Evolutionary conservation across 2,329 filamentous ascomycete genomes (phyloP).

Genomic region (Plectosphaerella cucumerina): DNA sequence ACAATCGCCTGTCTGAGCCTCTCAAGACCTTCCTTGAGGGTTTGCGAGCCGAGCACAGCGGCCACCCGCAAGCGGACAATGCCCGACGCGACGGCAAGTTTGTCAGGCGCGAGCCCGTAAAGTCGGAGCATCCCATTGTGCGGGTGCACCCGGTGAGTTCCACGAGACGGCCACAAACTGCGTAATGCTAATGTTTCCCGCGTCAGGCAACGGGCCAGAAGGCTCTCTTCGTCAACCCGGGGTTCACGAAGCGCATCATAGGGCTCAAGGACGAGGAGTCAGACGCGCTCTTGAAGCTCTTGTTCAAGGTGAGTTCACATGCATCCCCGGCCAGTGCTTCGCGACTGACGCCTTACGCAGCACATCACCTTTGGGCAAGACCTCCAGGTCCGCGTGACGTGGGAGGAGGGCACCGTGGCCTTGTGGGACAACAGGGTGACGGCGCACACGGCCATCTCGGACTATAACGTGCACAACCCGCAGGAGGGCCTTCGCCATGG

Average conservation of each 20-base stretch:
- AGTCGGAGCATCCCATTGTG: slow-evolving; percentile 62
- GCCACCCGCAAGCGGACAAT: slow-evolving; percentile 30
- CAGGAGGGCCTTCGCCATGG: slow-evolving; percentile 35
- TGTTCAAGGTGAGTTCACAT: slow-evolving; percentile 41
- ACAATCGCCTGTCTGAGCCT: slow-evolving; percentile 29
- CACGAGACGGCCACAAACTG: neutral
- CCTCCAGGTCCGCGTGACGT: slow-evolving; percentile 63
- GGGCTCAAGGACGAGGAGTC: slow-evolving; percentile 85
- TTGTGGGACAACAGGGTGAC: slow-evolving; percentile 64
- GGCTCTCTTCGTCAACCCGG: slow-evolving; percentile 22
- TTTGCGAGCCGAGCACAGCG: slow-evolving; percentile 32
- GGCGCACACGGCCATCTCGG: slow-evolving; percentile 37
- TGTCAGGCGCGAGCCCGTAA: slow-evolving; percentile 60
- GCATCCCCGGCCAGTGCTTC: neutral
- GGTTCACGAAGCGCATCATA: slow-evolving; percentile 70
- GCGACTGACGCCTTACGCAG: slow-evolving; percentile 8
- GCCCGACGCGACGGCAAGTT: slow-evolving; percentile 25
- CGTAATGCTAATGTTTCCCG: neutral
- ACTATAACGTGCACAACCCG: slow-evolving; percentile 35
- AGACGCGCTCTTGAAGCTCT: slow-evolving; percentile 68
- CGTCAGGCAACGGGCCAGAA: slow-evolving; percentile 19
- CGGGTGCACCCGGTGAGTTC: slow-evolving; percentile 60
- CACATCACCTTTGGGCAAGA: slow-evolving; percentile 55
- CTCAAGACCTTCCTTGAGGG: slow-evolving; percentile 31
- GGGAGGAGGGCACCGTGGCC: slow-evolving; percentile 61